Percentiles rank a stretch among this genome's conserved stretches.
Evolutionary conservation across 805 yeast species (phyloP).

Genomic region (Candida ulmi): DNA sequence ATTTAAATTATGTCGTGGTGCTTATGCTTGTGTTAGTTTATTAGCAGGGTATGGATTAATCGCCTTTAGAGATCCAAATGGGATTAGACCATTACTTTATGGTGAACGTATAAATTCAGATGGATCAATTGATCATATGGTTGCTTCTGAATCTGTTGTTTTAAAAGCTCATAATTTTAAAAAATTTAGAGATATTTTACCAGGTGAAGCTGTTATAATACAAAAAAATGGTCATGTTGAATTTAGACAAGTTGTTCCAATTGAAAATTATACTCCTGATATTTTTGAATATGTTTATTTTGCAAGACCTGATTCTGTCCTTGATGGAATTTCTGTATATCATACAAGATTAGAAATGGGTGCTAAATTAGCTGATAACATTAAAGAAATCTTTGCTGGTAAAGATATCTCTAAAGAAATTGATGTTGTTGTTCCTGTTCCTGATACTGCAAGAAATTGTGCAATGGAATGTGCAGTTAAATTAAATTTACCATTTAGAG

Average conservation of each 20-base stretch:
- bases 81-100: constrained; percentile 83
- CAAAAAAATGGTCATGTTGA: constrained; percentile 76
- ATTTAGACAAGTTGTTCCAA: constrained; percentile 79
- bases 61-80: constrained; percentile 97
- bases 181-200: constrained; percentile 74
- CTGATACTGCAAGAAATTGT: constrained; percentile 95
- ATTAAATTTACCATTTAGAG: constrained; percentile 80
- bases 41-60: constrained; percentile 93
- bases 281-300: constrained; percentile 96
- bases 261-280: constrained; percentile 83
- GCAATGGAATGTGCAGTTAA: constrained; percentile 88
- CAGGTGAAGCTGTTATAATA: constrained; percentile 96
- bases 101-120: constrained; percentile 74
- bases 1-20: constrained; percentile 79
- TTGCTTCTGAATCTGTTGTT: constrained; percentile 94
- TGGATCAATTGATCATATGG: constrained; percentile 82
- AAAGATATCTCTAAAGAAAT: constrained; percentile 50
- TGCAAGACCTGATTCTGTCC: constrained; percentile 94
- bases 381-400: constrained; percentile 38
- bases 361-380: constrained; percentile 72
- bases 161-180: constrained; percentile 86
- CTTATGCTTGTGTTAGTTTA: constrained; percentile 94
- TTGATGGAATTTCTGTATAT: constrained; percentile 96
- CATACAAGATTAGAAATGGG: constrained; percentile 94
- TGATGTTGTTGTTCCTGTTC: constrained; percentile 96